Evolutionary conservation across 1,139 yeast genomes (phyloP), one percentile per base, ranked within the genome.

Genomic region (Geotrichum restrictum): DNA sequence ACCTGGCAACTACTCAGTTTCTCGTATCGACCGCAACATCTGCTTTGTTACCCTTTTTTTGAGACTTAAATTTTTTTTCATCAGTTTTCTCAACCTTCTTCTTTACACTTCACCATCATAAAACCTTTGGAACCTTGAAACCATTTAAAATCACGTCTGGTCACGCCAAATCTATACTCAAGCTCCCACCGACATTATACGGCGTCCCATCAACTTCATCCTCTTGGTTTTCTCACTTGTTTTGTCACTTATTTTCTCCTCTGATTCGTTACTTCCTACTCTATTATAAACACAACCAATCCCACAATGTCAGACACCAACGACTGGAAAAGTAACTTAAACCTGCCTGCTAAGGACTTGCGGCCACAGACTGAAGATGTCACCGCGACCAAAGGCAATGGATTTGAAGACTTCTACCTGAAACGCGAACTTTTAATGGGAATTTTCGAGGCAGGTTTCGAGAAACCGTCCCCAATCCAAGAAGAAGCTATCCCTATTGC

Each of bases 341-440:
- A 83, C 66, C 70, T 88, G 51, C 98, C 98, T 14, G 77, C 74
- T 57, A 88, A 80, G 73, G 98, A 93, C 70, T 78, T 84, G 24
- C 82, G 98, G 69, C 95, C 95, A 39, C 97, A 91, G 70, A 93
- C 98, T 2, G 97, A 89, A 60, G 99, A 93, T 79, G 97, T 93
- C 53, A 79, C 89, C 55, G 88, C 82, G 62, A 89, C 96, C 43
- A 87, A 88, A 66, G 98, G 98, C 52, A 85, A 83, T 63, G 78
- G 88, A 14, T 93, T 94, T 68, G 98, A 94, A 72, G 96, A 91
- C 65, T 88, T 89, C 71, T 84, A 83, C 64, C 80, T 93, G 64
- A 89, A 88, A 69, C 81, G 98, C 71, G 96, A 93, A 67, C 78
- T 93, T 58, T 76, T 94, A 67, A 94, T 93, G 98, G 98, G 98